A percentile compares a stretch with the other conserved stretches of the same genome.
Conservation (phyloP, 2,329 filamentous ascomycete species). For the Diaporthe nobilis region DNA sequence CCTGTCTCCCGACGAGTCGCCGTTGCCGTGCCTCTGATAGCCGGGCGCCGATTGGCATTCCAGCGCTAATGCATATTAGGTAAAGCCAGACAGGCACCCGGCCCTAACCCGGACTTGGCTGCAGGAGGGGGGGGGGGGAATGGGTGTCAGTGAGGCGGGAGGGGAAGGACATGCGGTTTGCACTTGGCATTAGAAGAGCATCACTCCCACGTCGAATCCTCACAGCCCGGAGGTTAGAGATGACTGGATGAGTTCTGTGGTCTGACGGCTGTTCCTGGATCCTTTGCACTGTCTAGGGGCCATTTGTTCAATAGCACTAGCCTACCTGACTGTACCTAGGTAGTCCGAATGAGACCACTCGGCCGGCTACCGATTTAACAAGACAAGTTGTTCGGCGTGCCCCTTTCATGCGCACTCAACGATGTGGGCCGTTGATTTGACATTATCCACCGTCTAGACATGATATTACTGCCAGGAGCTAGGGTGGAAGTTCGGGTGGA, state of each 20-base stretch:
- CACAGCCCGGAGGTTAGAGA: neutral
- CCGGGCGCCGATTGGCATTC: constrained; percentile 24
- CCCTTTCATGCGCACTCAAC: constrained; percentile 8
- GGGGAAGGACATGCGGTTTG: neutral
- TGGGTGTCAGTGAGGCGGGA: neutral
- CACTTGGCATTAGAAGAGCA: neutral
- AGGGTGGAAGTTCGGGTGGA: neutral
- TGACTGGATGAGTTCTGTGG: neutral
- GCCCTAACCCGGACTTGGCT: constrained; percentile 33
- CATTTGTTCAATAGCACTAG: neutral
- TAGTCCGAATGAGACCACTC: neutral
- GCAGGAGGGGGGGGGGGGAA: neutral
- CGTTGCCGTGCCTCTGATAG: constrained; percentile 31
- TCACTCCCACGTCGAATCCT: neutral
- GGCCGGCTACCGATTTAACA: neutral
- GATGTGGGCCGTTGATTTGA: neutral
- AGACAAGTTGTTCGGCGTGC: neutral
- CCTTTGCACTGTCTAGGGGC: neutral
- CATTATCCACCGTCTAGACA: neutral
- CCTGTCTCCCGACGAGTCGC: constrained; percentile 23
- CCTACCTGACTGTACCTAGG: neutral
- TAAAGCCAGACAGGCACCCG: constrained; percentile 16
- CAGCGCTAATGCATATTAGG: constrained; percentile 37
- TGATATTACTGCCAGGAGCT: constrained; percentile 6
- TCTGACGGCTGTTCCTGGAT: neutral